Conservation (phyloP, 352 stramenopile genomes). For the Aphanomyces stellatus region DNA sequence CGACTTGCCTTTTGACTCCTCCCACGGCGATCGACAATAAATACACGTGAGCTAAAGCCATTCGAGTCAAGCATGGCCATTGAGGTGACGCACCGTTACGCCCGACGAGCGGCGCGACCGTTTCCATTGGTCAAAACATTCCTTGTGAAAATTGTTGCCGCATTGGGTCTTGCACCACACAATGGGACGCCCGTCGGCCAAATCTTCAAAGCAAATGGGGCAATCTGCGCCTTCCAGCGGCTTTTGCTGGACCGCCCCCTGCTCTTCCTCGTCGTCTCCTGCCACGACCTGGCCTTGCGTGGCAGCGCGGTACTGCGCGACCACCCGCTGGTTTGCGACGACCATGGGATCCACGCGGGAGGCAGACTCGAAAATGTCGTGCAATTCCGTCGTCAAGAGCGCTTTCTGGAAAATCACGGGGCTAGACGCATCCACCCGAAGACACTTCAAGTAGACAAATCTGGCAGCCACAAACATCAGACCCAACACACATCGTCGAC, state of each 20-base stretch:
- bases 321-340: background rate
- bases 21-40: background rate
- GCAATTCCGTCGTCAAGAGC: conserved; percentile 1
- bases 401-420: background rate
- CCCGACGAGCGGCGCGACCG: background rate
- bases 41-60: background rate
- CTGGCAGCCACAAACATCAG: background rate
- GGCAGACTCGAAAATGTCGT: background rate
- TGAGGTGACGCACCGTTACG: background rate
- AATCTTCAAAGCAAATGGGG: background rate
- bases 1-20: background rate
- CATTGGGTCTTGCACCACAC: conserved; percentile 5
- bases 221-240: background rate
- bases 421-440: background rate
- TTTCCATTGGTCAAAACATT: conserved; percentile 4
- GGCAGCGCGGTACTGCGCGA: background rate
- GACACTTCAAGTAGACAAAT: conserved; percentile 6
- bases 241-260: background rate
- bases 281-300: background rate
- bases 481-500: background rate
- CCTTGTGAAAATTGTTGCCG: conserved; percentile 1
- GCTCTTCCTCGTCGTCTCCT: background rate
- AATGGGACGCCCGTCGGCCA: background rate
- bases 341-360: background rate
- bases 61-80: background rate